phyloP scores from a whole-genome alignment of 164 flowering plant genomes.

The Magnolia sinica region DNA sequence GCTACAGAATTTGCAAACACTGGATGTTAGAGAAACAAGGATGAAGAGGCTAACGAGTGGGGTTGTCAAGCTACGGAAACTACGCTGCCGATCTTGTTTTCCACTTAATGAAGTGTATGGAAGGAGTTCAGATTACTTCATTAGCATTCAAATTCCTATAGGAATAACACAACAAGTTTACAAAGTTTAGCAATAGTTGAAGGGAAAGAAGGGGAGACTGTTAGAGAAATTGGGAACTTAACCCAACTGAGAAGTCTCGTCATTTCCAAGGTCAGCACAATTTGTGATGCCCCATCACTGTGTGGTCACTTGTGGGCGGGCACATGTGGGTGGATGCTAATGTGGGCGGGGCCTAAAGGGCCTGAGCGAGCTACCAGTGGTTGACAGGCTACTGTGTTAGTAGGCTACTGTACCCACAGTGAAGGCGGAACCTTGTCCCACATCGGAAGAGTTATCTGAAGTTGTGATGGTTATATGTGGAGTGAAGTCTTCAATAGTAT shows the following conservation, averaged over 20 bases:
- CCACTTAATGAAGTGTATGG: neutral
- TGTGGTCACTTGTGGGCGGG: too few species aligned
- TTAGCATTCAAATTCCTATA: neutral
- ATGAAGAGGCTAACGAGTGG: neutral
- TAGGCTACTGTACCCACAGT: too few species aligned
- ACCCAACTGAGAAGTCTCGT: slow-evolving; percentile 5
- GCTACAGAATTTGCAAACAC: slow-evolving; percentile 17
- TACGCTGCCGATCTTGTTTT: neutral
- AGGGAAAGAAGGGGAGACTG: neutral
- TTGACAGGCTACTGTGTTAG: too few species aligned
- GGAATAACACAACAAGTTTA: neutral
- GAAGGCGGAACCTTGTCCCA: too few species aligned
- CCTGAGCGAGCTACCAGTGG: too few species aligned
- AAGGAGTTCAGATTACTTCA: neutral
- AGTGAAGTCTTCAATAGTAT: too few species aligned
- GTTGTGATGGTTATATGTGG: too few species aligned
- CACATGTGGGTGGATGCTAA: too few species aligned
- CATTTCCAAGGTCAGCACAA: slow-evolving; percentile 1
- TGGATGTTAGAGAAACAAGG: slow-evolving; percentile 12
- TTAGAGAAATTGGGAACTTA: neutral
- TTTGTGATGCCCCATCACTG: too few species aligned
- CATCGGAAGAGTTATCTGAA: too few species aligned
- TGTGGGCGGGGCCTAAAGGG: too few species aligned
- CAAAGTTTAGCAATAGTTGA: slow-evolving; percentile 6
- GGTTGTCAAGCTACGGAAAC: slow-evolving; percentile 4